Percentiles rank a stretch among this genome's conserved stretches.
Conservation (phyloP, 352 stramenopile species). For the Phytophthora sp. region DNA sequence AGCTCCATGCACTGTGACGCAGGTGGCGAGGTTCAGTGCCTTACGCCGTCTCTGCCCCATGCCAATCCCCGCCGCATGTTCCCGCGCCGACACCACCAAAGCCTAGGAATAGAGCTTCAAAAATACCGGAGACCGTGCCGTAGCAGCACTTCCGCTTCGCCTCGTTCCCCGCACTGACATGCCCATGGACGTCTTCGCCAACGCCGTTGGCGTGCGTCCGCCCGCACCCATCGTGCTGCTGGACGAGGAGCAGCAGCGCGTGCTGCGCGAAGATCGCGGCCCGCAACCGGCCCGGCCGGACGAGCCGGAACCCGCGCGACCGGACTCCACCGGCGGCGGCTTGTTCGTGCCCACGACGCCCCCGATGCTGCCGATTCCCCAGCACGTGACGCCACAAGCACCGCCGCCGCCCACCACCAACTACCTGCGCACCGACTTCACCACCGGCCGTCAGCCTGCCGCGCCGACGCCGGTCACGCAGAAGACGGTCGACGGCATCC, state of each 20-base stretch:
- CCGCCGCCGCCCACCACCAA: constrained; percentile 33
- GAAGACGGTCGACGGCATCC: constrained; percentile 30
- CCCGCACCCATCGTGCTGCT: constrained; percentile 44
- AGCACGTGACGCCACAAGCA: constrained; percentile 20
- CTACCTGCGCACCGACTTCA: constrained; percentile 53
- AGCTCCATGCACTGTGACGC: no score
- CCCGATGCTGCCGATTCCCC: constrained; percentile 28
- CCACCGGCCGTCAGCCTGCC: constrained; percentile 13
- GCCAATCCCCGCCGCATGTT: no score
- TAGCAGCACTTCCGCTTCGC: not conserved
- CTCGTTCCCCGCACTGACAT: constrained; percentile 1
- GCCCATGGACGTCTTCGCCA: constrained; percentile 24
- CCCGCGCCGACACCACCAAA: no score
- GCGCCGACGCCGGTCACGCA: constrained; percentile 1
- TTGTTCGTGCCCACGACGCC: constrained; percentile 38
- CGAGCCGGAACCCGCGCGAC: not conserved
- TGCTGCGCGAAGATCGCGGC: constrained; percentile 28
- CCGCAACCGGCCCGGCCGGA: not conserved
- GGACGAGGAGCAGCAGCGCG: constrained; percentile 64
- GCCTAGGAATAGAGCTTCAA: not conserved
- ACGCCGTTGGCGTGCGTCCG: constrained; percentile 9
- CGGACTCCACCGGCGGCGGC: constrained; percentile 14
- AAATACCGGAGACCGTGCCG: no score
- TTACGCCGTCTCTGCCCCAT: no score
- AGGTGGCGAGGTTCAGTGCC: no score